A percentile compares a stretch with the other conserved stretches of the same genome.
These are phyloP conservation scores for Dictyostelium brefeldianum DNA, from an alignment of 78 protist species.

Conservation along the genomic window DNA sequence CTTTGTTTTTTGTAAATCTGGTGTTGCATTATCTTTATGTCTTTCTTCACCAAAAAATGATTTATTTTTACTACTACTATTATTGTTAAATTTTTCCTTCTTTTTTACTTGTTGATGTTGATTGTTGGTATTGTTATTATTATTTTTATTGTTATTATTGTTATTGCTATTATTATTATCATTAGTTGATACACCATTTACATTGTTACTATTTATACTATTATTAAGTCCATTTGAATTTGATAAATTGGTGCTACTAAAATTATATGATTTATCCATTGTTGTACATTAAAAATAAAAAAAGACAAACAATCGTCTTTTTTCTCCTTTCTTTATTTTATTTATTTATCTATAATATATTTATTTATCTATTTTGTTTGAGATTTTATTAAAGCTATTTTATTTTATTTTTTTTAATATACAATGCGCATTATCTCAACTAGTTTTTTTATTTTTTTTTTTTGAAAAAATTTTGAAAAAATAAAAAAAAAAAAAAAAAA, in stretches of 20 bases:
- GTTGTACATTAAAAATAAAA: too few species aligned
- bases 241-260: background rate
- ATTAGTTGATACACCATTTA: background rate
- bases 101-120: constrained; percentile 15
- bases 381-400: too few species aligned
- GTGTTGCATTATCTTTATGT: constrained; percentile 80
- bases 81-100: constrained; percentile 31
- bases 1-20: constrained; percentile 63
- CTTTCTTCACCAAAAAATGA: constrained; percentile 59
- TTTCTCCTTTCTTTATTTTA: too few species aligned
- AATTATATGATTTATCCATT: constrained; percentile 2
- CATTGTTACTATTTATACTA: background rate
- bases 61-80: constrained; percentile 23
- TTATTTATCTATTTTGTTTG: too few species aligned
- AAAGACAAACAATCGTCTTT: too few species aligned
- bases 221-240: constrained; percentile 9
- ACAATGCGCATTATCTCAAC: too few species aligned
- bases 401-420: too few species aligned
- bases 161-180: background rate
- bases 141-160: background rate
- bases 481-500: too few species aligned
- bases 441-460: too few species aligned
- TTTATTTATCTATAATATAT: too few species aligned
- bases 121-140: background rate
- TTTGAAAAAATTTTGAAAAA: too few species aligned